Base-by-base conservation (phyloP, 371 early-diverging fungal species). In the Rhizopus microsporus region DNA sequence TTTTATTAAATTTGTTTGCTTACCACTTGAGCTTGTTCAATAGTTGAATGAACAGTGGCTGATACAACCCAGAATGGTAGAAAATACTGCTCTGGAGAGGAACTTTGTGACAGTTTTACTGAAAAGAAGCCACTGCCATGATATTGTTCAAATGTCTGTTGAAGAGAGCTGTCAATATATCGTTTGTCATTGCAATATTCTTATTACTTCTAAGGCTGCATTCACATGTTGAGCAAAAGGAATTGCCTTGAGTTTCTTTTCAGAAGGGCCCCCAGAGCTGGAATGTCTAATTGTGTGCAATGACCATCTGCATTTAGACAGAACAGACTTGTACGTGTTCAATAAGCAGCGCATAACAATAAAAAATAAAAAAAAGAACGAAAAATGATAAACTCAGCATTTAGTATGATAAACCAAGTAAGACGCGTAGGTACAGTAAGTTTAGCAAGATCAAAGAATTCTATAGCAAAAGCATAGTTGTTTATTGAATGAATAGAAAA, bases 41-140 rank as follows among this genome's bases (percentile, higher is more conserved):
- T 70, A 15, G 71, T 66, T 12, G 80, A 68, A 32, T 65, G 67
- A 13, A 85, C 78, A 32, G 71, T 72, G 16, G 77, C 80, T 42
- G 82, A 78, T 3, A 80, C 78, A 1, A 80, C 78, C 85, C 85
- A 85, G 51, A 83, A 85, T 0, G 85, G 85, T 16, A 85, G 58
- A 56, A 78, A 85, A 5, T 71, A 62, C 55, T 83, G 78, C 49
- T 82, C 77, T 15, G 81, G 76, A n/a, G 77, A 71, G 7, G 75
- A 68, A 3, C 74, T 70, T 12, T 68, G 62, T 12, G 62, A 68
- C 23, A 76, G 43, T 9, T 75, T 78, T 12, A 72, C 74, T 1
- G 85, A 79, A 56, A 85, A 85, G 65, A 83, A 85, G 34, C 82
- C 82, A n/a, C 71, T 78, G 9, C 81, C 81, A 48, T 85, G 85